Conservation (phyloP, 768 basidiomycete species). For the Psilocybe subaeruginosa region DNA sequence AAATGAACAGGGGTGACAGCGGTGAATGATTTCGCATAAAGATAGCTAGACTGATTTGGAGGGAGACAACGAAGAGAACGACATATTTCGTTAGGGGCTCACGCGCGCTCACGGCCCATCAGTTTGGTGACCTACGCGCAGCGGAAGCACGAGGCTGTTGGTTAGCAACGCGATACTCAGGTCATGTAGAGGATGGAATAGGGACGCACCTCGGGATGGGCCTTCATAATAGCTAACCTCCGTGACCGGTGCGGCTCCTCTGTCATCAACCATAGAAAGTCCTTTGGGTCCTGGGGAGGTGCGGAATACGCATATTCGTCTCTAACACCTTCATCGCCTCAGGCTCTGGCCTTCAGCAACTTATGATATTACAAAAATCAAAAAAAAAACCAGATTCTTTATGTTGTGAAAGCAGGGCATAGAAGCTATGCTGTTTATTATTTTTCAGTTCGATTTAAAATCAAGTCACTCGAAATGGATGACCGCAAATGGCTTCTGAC, state of each 20-base stretch:
- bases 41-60: conserved; percentile 72
- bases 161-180: neutral
- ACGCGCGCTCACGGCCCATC: conserved; percentile 92
- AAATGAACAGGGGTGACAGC: conserved; percentile 70
- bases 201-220: conserved; percentile 81
- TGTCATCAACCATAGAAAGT: conserved; percentile 97
- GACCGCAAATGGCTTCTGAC: too few species aligned
- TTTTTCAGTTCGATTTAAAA: too few species aligned
- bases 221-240: conserved; percentile 88
- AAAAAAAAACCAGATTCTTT: too few species aligned
- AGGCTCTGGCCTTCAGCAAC: too few species aligned
- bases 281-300: conserved; percentile 75
- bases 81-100: conserved; percentile 91
- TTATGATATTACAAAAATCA: too few species aligned
- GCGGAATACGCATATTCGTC: conserved; percentile 37
- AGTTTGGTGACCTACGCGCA: conserved; percentile 82
- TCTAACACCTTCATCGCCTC: conserved; percentile 43
- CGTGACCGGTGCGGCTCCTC: conserved; percentile 96
- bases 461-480: too few species aligned
- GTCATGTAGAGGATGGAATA: neutral
- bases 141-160: neutral
- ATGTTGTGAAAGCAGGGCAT: too few species aligned
- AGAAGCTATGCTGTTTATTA: too few species aligned
- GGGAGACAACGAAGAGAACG: conserved; percentile 75
- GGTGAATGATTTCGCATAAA: conserved; percentile 70